Evolutionary conservation across 805 yeast species (phyloP).

Genomic region (Candida chilensis): DNA sequence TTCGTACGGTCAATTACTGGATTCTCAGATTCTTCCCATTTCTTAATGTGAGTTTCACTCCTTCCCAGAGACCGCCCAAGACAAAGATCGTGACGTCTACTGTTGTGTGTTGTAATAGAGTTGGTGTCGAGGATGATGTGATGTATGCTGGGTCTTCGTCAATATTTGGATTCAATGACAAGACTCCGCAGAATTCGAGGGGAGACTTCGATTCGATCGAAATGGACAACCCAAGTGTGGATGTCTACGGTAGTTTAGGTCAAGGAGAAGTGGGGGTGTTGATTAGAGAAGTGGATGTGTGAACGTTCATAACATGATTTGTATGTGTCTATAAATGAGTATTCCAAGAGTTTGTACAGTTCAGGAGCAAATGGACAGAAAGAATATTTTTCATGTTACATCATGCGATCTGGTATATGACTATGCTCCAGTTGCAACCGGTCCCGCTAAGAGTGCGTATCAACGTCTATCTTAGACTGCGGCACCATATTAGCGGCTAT

Average conservation of each 20-base stretch:
- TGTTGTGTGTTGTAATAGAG: conserved; percentile 57
- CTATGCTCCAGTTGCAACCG: conserved; percentile 35
- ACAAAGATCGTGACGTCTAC: conserved; percentile 16
- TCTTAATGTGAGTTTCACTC: conserved; percentile 31
- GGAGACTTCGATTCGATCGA: conserved; percentile 19
- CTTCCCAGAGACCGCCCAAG: conserved; percentile 8
- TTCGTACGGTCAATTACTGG: conserved; percentile 75
- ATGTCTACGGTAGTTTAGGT: conserved; percentile 45
- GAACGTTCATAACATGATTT: conserved; percentile 11
- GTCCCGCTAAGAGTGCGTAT: no score
- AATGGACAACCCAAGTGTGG: conserved; percentile 38
- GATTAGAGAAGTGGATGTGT: conserved; percentile 45
- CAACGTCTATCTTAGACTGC: no score
- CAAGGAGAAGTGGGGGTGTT: conserved; percentile 60
- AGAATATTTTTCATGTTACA: conserved; percentile 24
- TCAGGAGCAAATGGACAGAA: conserved; percentile 37
- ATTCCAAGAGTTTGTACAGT: conserved; percentile 36
- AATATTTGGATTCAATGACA: conserved; percentile 45
- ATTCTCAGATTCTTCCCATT: conserved; percentile 60
- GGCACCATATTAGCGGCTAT: no score
- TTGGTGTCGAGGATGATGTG: conserved; percentile 67
- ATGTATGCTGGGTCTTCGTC: conserved; percentile 61
- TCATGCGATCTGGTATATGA: conserved; percentile 20
- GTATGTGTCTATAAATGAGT: conserved; percentile 26
- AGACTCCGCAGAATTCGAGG: conserved; percentile 8